Conservation (phyloP, 805 yeast species). For the Starmerella potacharoeniae region DNA sequence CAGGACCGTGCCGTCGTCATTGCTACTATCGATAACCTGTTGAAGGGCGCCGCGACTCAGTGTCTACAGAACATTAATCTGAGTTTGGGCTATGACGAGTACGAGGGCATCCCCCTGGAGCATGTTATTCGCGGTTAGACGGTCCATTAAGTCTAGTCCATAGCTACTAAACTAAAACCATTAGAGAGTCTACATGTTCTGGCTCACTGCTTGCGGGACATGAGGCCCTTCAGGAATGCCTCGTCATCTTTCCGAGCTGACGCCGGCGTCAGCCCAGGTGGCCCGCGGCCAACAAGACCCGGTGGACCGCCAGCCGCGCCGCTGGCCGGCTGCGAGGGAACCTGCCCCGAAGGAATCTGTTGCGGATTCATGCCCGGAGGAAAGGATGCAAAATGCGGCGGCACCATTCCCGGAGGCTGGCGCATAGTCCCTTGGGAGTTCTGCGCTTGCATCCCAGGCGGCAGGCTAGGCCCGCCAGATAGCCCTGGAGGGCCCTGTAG, state of each 20-base stretch:
- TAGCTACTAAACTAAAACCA: neutral
- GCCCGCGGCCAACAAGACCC: neutral
- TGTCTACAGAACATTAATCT: constrained; percentile 92
- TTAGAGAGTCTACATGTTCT: neutral
- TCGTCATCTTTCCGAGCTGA: constrained; percentile 8
- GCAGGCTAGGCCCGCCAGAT: neutral
- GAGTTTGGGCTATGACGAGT: constrained; percentile 82
- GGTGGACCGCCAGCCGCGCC: neutral
- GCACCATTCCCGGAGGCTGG: constrained; percentile 6
- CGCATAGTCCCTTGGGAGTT: neutral
- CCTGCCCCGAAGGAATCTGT: neutral
- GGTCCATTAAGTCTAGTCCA: neutral
- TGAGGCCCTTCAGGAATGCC: constrained; percentile 10
- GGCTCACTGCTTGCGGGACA: neutral
- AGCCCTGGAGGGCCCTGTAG: neutral
- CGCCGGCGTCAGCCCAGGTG: constrained; percentile 4
- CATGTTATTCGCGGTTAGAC: constrained; percentile 22
- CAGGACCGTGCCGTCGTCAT: constrained; percentile 87
- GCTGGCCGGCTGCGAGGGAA: neutral
- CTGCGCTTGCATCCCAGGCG: neutral
- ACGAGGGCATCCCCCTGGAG: constrained; percentile 75
- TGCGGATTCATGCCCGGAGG: constrained; percentile 8
- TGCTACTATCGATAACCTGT: constrained; percentile 88
- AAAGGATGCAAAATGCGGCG: constrained; percentile 6
- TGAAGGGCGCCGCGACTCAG: constrained; percentile 98